phyloP scores from a whole-genome alignment of 208 protist genomes.

The Leptomonas pyrrhocoris region DNA sequence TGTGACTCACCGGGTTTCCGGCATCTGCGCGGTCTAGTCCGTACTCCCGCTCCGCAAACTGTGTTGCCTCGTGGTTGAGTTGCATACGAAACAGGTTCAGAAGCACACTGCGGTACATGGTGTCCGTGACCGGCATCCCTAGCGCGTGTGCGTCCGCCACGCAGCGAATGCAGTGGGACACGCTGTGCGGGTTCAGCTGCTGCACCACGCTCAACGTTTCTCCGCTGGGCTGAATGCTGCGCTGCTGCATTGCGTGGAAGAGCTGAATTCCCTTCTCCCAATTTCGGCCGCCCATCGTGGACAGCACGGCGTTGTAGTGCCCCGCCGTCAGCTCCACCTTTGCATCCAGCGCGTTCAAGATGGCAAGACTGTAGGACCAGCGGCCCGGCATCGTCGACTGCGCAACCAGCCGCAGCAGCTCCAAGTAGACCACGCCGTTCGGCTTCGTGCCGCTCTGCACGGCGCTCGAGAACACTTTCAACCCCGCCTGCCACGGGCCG shows the following conservation, averaged over 20 bases:
- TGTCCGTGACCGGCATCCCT: slow-evolving; percentile 80
- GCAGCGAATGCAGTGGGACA: slow-evolving; percentile 71
- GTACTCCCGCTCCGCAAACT: slow-evolving; percentile 75
- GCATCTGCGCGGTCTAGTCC: slow-evolving; percentile 43
- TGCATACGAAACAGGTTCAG: slow-evolving; percentile 61
- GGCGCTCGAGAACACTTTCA: slow-evolving; percentile 63
- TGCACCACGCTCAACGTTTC: slow-evolving; percentile 81
- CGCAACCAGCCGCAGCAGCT: slow-evolving; percentile 74
- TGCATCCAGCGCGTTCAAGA: slow-evolving; percentile 59
- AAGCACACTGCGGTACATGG: slow-evolving; percentile 79
- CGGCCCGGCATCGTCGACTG: slow-evolving; percentile 40
- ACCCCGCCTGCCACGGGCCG: slow-evolving; percentile 54
- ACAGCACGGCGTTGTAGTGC: slow-evolving; percentile 83
- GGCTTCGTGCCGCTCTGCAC: slow-evolving; percentile 53
- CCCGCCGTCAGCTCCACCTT: slow-evolving; percentile 78
- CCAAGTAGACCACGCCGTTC: slow-evolving; percentile 82
- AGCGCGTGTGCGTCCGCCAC: slow-evolving; percentile 74
- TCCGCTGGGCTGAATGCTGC: slow-evolving; percentile 74
- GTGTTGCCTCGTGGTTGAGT: slow-evolving; percentile 80
- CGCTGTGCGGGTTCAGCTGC: slow-evolving; percentile 50
- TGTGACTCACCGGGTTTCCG: slow-evolving; percentile 57
- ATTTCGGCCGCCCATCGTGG: slow-evolving; percentile 55
- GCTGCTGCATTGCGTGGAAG: slow-evolving; percentile 76
- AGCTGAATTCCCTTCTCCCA: slow-evolving; percentile 69
- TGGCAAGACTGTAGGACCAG: slow-evolving; percentile 62